Base-by-base conservation (phyloP, 108 stramenopile species). In the Conticribra guillardii region DNA sequence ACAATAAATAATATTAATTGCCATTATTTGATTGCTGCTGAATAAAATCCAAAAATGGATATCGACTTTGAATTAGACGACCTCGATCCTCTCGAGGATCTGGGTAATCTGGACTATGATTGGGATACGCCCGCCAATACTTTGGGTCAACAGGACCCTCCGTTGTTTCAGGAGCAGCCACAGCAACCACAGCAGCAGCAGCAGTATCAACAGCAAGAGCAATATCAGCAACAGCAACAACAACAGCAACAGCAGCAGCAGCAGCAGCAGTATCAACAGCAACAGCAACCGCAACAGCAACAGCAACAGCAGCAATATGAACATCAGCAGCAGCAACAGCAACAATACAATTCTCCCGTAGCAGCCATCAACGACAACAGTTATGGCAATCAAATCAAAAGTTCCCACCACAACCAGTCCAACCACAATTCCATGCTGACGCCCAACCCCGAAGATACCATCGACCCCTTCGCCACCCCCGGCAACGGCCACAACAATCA, bases 1-100 rank as follows among this genome's bases (percentile, higher is more conserved):
- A n/a, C n/a, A n/a, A n/a, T n/a, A n/a, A n/a, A n/a, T n/a, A n/a
- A n/a, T n/a, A n/a, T n/a, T n/a, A n/a, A n/a, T n/a, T n/a, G n/a
- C n/a, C n/a, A n/a, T n/a, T n/a, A n/a, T n/a, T n/a, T n/a, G n/a
- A n/a, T n/a, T n/a, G n/a, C n/a, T n/a, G n/a, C n/a, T n/a, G n/a
- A n/a, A n/a, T n/a, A n/a, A n/a, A n/a, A n/a, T n/a, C n/a, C n/a
- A n/a, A n/a, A n/a, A n/a, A 60, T 60, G 58, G 34, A 3, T 22
- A 5, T 51, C 19, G 68, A 76, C 60, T 62, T 69, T 51, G 67
- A 67, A 19, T 50, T 76, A 17, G 75, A 62, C 33, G 66, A 74
- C 58, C 41, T 64, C 9, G 71, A 48, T 2, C 54, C 54, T 17
- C 37, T 55, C 30, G 54, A 44, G 44, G 61, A 73, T 33, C 50